Conservation (phyloP, 768 basidiomycete species). For the Sporobolomyces roseus region DNA sequence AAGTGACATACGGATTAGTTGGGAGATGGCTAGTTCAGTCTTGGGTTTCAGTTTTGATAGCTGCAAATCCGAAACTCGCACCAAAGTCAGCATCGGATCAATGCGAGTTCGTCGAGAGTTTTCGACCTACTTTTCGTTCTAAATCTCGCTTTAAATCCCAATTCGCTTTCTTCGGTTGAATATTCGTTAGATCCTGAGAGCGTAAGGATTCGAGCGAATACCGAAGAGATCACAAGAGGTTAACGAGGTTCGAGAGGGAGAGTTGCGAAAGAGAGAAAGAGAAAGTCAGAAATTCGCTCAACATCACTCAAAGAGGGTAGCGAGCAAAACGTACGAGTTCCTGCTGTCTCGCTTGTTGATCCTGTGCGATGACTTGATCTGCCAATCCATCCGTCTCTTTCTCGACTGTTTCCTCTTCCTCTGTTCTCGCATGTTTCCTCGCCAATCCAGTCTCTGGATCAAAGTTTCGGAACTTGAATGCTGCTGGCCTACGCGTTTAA, state of each 20-base stretch:
- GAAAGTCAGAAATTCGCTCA: neutral
- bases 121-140: slow-evolving; percentile 65
- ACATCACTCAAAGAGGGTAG: neutral
- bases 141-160: slow-evolving; percentile 64
- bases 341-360: slow-evolving; percentile 75
- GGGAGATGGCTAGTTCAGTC: slow-evolving; percentile 88
- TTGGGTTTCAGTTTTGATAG: slow-evolving; percentile 70
- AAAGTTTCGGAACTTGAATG: slow-evolving; percentile 65
- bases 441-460: slow-evolving; percentile 81
- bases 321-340: slow-evolving; percentile 64
- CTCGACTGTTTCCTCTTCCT: slow-evolving; percentile 78
- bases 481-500: slow-evolving; percentile 43
- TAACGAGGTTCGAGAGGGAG: neutral
- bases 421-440: slow-evolving; percentile 62
- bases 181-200: slow-evolving; percentile 55
- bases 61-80: no score
- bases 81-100: no score
- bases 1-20: slow-evolving; percentile 72
- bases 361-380: slow-evolving; percentile 76
- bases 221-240: neutral
- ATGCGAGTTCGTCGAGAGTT: neutral
- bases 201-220: no score
- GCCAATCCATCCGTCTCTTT: slow-evolving; percentile 76
- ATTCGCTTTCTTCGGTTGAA: slow-evolving; percentile 66
- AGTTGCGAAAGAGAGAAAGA: neutral